phyloP scores from a whole-genome alignment of 768 basidiomycete species.

The Tephrocybe rancida region DNA sequence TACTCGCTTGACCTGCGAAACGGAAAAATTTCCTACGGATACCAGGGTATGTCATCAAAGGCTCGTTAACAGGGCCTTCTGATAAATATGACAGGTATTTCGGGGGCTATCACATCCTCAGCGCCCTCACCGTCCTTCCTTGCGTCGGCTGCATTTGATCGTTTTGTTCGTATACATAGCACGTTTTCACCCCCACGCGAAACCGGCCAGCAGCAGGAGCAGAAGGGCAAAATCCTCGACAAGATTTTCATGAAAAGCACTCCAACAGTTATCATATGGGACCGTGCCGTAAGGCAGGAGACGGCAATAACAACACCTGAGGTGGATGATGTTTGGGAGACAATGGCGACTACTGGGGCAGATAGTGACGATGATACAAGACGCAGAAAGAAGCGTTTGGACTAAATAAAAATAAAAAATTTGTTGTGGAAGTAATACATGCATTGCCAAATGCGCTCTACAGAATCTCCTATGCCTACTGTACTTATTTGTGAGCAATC shows the following conservation, averaged over 20 bases:
- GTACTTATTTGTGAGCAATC: conserved; percentile 53
- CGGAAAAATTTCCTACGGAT: conserved; percentile 64
- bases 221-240: conserved; percentile 61
- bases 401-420: too few species aligned
- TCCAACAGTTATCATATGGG: conserved; percentile 71
- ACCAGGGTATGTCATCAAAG: conserved; percentile 54
- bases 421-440: too few species aligned
- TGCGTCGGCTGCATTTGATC: conserved; percentile 67
- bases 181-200: conserved; percentile 51
- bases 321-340: conserved; percentile 71
- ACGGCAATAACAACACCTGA: conserved; percentile 23
- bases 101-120: conserved; percentile 70
- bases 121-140: conserved; percentile 56
- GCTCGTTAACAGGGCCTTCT: neutral
- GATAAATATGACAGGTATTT: conserved; percentile 48
- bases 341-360: conserved; percentile 56
- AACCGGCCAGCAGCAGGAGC: conserved; percentile 51
- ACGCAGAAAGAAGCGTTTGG: conserved; percentile 24
- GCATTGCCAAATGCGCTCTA: neutral
- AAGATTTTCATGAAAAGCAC: conserved; percentile 64
- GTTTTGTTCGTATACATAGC: conserved; percentile 72
- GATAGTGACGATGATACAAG: conserved; percentile 30
- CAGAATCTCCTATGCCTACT: neutral
- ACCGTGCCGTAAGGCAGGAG: conserved; percentile 29
- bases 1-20: conserved; percentile 71